Base-by-base conservation (phyloP, 2,329 filamentous ascomycete species). In the Fusarium nodosum region DNA sequence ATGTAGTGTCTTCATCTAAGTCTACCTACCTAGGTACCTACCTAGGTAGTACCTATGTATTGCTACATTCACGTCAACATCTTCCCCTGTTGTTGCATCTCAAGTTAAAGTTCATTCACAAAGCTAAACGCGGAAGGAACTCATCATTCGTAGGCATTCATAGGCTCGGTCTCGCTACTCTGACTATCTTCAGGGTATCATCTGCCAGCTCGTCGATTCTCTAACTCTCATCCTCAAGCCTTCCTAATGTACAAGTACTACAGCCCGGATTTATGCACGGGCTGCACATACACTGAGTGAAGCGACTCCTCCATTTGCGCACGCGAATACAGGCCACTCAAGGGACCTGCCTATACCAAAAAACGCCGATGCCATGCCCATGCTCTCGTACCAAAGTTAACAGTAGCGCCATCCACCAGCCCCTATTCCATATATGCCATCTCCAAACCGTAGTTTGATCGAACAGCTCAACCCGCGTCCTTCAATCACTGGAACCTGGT, bases 301-400 rank as follows among this genome's bases (percentile, higher is more conserved):
- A 64, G 56, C 61, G 64, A 57, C 64, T 66, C 44, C 60, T 64
- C 34, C 68, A 62, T 64, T 64, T 72, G 55, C 61, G 61, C 62
- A 57, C 66, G 45, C 54, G 53, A 65, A 55, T 52, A 56, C 47
- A 56, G 48, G 50, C 61, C 46, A 34, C 47, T 56, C 26, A 62
- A 69, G 42, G 51, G 60, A 53, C 63, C 72, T 70, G 55, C 51
- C 60, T 53, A 63, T 68, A 58, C 68, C 72, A 48, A 56, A 73
- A 66, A 76, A 76, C 77, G 77, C 77, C 77, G 63, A 72, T 76
- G 75, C 78, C 77, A 79, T 79, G 77, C 77, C 77, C 75, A 75
- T 77, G 69, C 70, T 71, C 57, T 73, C 69, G 64, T 76, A 65
- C 64, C 69, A 65, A 66, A 64, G 68, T 68, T 56, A 66, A 65